A percentile compares a stretch with the other conserved stretches of the same genome.
These are phyloP conservation scores for Bombardia bombarda DNA, from an alignment of 495 filamentous ascomycete species.

Conservation along the genomic window DNA sequence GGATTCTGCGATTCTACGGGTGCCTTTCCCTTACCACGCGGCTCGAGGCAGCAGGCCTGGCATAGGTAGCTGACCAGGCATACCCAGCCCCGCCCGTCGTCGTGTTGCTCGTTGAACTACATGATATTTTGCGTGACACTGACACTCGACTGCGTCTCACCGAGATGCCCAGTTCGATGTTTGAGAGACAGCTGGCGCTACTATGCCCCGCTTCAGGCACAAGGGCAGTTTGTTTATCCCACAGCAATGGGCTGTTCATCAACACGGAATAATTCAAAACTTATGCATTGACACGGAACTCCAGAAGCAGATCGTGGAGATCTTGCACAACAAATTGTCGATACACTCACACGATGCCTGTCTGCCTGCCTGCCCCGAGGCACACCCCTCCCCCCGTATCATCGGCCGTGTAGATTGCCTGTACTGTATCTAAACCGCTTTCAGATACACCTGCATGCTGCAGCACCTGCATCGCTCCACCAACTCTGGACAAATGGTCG, in stretches of 20 bases:
- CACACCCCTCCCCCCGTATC: constrained; percentile 7
- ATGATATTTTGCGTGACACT: neutral
- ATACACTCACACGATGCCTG: constrained; percentile 4
- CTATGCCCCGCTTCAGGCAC: neutral
- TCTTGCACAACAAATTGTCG: constrained; percentile 11
- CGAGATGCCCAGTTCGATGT: neutral
- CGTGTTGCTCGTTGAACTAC: no score
- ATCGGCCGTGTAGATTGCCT: constrained; percentile 12
- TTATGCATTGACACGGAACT: constrained; percentile 9
- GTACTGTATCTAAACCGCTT: constrained; percentile 15
- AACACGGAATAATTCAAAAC: neutral
- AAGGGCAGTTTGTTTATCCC: neutral
- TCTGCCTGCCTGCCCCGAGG: constrained; percentile 7
- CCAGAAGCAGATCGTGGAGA: constrained; percentile 15
- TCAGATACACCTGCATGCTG: constrained; percentile 16
- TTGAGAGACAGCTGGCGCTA: neutral
- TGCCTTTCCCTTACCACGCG: neutral
- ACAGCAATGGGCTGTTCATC: neutral
- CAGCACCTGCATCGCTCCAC: constrained; percentile 12
- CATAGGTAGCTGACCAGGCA: neutral
- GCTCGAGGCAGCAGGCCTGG: neutral
- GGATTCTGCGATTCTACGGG: neutral
- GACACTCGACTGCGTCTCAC: neutral
- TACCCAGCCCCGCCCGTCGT: neutral
- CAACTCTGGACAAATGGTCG: constrained; percentile 16